These are phyloP conservation scores for Scenedesmus sp. DNA, from an alignment of 163 green algal genomes.

Conservation along the genomic window DNA sequence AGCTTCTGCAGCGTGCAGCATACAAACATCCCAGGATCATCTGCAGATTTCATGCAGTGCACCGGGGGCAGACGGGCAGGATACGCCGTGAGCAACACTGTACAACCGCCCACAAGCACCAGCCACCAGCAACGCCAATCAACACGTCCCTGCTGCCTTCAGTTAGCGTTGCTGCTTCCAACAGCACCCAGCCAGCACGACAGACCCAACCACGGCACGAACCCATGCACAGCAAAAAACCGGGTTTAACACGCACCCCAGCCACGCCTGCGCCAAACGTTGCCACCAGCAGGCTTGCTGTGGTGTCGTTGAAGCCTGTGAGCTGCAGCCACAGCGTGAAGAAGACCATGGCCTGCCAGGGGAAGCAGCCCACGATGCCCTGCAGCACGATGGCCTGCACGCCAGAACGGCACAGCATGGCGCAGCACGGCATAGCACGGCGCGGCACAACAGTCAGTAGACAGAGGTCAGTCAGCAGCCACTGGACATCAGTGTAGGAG, in stretches of 20 bases:
- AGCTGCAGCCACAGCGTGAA: conserved; percentile 87
- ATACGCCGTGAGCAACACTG: too few species aligned
- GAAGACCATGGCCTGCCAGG: conserved; percentile 89
- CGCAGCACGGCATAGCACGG: neutral
- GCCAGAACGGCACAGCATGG: neutral
- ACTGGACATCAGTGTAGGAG: neutral
- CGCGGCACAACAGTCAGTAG: neutral
- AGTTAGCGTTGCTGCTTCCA: neutral
- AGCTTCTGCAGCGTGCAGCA: neutral
- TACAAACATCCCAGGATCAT: neutral
- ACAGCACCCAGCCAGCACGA: neutral
- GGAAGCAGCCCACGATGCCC: conserved; percentile 86
- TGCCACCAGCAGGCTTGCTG: conserved; percentile 64
- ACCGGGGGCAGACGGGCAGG: too few species aligned
- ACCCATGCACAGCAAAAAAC: neutral
- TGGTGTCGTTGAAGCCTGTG: conserved; percentile 71
- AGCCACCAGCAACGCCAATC: too few species aligned
- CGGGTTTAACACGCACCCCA: conserved; percentile 14
- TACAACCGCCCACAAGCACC: too few species aligned
- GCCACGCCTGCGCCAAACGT: conserved; percentile 72
- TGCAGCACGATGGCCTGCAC: conserved; percentile 62
- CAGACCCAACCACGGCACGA: neutral
- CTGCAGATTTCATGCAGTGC: too few species aligned
- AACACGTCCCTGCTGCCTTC: too few species aligned
- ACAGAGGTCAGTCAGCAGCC: neutral